phyloP scores from a whole-genome alignment of 1,284 basidiomycete species.

The Sporisorium graminicola region DNA sequence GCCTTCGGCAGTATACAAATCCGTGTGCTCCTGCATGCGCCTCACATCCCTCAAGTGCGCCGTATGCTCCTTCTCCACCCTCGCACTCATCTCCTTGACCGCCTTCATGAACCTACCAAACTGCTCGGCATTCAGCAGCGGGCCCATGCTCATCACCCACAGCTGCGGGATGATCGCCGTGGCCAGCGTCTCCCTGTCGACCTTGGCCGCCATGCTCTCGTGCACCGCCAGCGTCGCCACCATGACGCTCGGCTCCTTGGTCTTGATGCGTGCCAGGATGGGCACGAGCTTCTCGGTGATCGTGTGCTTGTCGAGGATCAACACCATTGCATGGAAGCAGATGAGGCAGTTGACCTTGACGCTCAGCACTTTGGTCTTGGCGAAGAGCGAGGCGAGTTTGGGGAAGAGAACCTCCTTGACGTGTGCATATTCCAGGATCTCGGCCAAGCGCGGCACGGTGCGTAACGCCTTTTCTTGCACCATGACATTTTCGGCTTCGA shows the following conservation, averaged over 20 bases:
- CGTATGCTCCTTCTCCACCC: conserved; percentile 86
- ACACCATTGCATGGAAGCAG: conserved; percentile 92
- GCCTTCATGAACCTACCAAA: conserved; percentile 76
- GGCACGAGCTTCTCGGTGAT: conserved; percentile 96
- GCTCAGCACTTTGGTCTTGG: conserved; percentile 70
- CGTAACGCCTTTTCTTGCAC: conserved; percentile 93
- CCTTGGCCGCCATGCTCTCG: conserved; percentile 94
- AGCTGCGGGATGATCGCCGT: conserved; percentile 72
- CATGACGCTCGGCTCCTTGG: conserved; percentile 76
- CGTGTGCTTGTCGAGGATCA: conserved; percentile 83
- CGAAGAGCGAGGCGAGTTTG: conserved; percentile 61
- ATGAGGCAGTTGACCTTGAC: conserved; percentile 87
- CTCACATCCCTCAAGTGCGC: conserved; percentile 53
- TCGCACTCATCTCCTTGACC: conserved; percentile 74
- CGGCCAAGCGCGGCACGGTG: conserved; percentile 86
- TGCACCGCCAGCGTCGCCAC: conserved; percentile 89
- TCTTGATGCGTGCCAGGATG: conserved; percentile 91
- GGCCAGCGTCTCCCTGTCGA: conserved; percentile 93
- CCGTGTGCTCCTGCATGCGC: conserved; percentile 62
- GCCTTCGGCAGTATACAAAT: conserved; percentile 40
- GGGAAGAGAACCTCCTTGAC: conserved; percentile 68
- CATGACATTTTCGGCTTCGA: conserved; percentile 81
- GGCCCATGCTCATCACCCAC: conserved; percentile 64
- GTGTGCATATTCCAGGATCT: conserved; percentile 80
- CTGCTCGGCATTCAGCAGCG: conserved; percentile 84